phyloP scores from a whole-genome alignment of 176 grass and related monocot genomes.

The Raddia distichophylla region DNA sequence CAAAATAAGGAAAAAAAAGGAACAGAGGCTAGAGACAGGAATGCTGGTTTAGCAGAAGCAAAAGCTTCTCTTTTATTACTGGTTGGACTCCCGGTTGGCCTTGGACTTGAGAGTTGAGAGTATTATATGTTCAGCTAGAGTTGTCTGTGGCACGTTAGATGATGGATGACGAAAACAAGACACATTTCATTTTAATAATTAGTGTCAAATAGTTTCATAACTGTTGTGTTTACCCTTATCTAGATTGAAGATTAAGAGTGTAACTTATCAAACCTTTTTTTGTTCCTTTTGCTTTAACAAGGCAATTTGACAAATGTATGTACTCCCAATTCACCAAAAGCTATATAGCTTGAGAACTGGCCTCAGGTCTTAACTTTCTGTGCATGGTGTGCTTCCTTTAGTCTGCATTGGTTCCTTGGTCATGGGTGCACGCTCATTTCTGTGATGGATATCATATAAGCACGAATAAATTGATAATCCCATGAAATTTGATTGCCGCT shows the following conservation, averaged over 20 bases:
- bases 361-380: background rate
- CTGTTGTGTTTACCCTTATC: background rate
- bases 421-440: slow-evolving; percentile 16
- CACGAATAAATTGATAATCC: background rate
- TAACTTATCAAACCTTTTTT: background rate
- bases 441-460: background rate
- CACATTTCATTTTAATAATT: background rate
- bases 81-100: background rate
- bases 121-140: background rate
- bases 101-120: background rate
- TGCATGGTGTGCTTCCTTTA: slow-evolving; percentile 10
- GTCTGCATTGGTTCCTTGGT: background rate
- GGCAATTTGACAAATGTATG: background rate
- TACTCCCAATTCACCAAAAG: background rate
- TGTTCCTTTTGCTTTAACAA: background rate
- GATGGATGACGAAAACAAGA: background rate
- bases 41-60: background rate
- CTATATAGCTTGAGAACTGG: background rate
- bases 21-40: background rate
- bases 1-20: background rate
- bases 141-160: background rate
- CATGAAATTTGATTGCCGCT: slow-evolving; percentile 13
- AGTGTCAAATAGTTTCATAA: background rate
- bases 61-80: background rate
- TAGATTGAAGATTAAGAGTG: background rate